A percentile compares a stretch with the other conserved stretches of the same genome.
phyloP scores from a whole-genome alignment of 371 early-diverging fungal genomes.

The Thermomucor indicae-seudaticae region DNA sequence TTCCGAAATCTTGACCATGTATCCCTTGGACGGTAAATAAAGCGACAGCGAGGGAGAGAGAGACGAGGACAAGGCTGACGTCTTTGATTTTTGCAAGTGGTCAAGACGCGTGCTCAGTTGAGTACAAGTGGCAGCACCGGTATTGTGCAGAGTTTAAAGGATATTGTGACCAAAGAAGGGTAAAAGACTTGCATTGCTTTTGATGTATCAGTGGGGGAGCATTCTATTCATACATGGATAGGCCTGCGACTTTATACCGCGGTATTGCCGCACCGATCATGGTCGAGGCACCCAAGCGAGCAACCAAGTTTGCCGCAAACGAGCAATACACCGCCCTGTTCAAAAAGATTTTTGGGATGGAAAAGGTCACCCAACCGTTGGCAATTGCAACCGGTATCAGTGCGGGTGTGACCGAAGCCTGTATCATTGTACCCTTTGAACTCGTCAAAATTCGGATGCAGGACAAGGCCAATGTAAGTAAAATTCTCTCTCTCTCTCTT shows the following conservation, averaged over 20 bases:
- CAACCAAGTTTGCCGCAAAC: conserved; percentile 95
- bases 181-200: conserved; percentile 27
- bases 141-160: conserved; percentile 35
- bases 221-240: conserved; percentile 12
- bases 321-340: conserved; percentile 80
- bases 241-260: conserved; percentile 79
- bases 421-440: conserved; percentile 90
- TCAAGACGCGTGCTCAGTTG: conserved; percentile 96
- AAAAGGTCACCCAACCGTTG: conserved; percentile 70
- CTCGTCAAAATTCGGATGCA: conserved; percentile 95
- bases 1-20: conserved; percentile 94
- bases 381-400: conserved; percentile 88
- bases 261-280: conserved; percentile 96
- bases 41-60: not conserved
- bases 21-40: conserved; percentile 88
- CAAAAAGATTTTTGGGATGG: conserved; percentile 64
- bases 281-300: conserved; percentile 98
- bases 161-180: conserved; percentile 93
- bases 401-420: conserved; percentile 93
- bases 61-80: not conserved
- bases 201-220: not conserved
- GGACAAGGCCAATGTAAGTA: conserved; percentile 69
- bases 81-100: conserved; percentile 46
- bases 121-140: conserved; percentile 63
- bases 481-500: no score